Conservation (phyloP, 768 basidiomycete species). For the Boletus reticuloceps region DNA sequence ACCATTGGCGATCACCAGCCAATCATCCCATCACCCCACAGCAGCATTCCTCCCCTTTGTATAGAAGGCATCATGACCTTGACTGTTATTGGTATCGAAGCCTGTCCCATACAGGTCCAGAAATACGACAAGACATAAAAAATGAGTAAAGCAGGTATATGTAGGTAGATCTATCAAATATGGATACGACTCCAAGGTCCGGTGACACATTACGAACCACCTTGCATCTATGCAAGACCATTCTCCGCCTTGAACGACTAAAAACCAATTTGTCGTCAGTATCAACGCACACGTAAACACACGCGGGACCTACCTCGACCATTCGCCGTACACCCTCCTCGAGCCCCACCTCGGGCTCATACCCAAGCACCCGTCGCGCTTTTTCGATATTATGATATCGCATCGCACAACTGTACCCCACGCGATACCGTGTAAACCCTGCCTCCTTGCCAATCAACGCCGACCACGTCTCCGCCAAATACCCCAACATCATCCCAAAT, state of each 20-base stretch:
- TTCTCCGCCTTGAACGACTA: conserved; percentile 34
- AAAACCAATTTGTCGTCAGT: background rate
- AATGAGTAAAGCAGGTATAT: conserved; percentile 4
- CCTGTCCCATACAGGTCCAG: too few relatives aligned
- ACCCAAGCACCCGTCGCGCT: conserved; percentile 85
- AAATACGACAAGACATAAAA: background rate
- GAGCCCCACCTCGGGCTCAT: conserved; percentile 86
- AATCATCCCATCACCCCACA: too few relatives aligned
- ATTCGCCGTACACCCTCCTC: conserved; percentile 83
- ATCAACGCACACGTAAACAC: background rate
- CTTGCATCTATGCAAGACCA: conserved; percentile 18
- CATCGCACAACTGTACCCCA: conserved; percentile 73
- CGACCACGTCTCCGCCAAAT: conserved; percentile 68
- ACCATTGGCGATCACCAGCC: too few relatives aligned
- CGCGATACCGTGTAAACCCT: conserved; percentile 82
- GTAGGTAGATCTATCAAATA: background rate
- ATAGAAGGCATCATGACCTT: too few relatives aligned
- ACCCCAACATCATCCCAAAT: conserved; percentile 71
- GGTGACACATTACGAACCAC: background rate
- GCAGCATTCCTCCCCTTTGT: too few relatives aligned
- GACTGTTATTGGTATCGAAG: too few relatives aligned
- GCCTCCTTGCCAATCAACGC: conserved; percentile 77
- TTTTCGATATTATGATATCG: conserved; percentile 96
- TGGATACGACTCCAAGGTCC: background rate
- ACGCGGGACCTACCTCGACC: conserved; percentile 58